A percentile compares a stretch with the other conserved stretches of the same genome.
Evolutionary conservation across 257 asterid genomes (phyloP).

Genomic region (Misopates orontium): DNA sequence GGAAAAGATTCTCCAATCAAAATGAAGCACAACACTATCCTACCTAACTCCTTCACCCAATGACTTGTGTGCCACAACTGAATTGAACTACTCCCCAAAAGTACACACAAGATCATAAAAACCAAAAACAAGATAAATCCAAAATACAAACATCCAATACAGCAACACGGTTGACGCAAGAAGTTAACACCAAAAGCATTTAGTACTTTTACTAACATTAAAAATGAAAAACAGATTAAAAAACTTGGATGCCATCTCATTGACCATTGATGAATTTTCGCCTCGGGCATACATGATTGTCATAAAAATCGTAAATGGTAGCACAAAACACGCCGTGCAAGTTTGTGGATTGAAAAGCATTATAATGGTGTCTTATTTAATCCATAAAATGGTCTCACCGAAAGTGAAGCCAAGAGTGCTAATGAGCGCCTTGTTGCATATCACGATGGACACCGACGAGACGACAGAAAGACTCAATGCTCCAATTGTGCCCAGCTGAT

Average conservation of each 20-base stretch:
- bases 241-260: no score
- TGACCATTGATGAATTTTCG: no score
- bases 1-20: constrained; percentile 20
- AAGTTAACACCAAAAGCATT: neutral
- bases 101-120: constrained; percentile 6
- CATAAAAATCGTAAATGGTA: no score
- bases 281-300: no score
- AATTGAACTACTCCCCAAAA: constrained; percentile 5
- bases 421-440: constrained; percentile 86
- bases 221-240: no score
- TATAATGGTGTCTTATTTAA: constrained; percentile 34
- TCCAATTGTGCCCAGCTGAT: constrained; percentile 78
- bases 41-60: constrained; percentile 1
- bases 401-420: constrained; percentile 70
- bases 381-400: constrained; percentile 49
- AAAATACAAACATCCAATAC: constrained; percentile 4
- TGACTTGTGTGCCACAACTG: constrained; percentile 8
- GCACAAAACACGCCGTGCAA: no score
- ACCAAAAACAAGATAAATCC: neutral
- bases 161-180: constrained; percentile 3
- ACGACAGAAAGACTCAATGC: constrained; percentile 79
- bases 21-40: constrained; percentile 3
- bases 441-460: constrained; percentile 79
- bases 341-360: no score
- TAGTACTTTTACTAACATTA: neutral